Evolutionary conservation across 148 eudicot genomes (phyloP), one percentile per base, ranked within the genome.

Genomic region (Vaccinium vitisidaea): DNA sequence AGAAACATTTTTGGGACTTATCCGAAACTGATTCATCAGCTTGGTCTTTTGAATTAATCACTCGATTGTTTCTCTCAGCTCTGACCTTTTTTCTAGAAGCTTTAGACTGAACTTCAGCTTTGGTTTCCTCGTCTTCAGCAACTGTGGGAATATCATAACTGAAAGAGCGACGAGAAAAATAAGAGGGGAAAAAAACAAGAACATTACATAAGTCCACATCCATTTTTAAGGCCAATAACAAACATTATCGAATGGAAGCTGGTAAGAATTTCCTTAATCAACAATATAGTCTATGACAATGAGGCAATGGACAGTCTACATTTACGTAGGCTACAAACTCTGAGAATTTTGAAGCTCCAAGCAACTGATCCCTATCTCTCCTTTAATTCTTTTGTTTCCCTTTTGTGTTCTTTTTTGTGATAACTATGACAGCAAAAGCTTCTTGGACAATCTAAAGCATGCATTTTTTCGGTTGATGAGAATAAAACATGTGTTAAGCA

Each of bases 11-110:
- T 27, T 50, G 67, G 54, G 75, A 87, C 54, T 84, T 83, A 83
- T 85, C 87, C n/a, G 86, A 69, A 84, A 71, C 73, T 59, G 65
- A 84, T 77, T 39, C 88, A 83, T 87, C 86, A 88, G 91, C 69
- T 83, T 85, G 86, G 53, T 84, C 90, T 59, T 82, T 80, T 63
- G 70, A 83, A 81, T 80, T 50, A 83, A 65, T 83, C 69, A 61
- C 80, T 70, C 67, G 85, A 83, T 65, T 78, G 76, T 76, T 83
- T 84, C 82, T 86, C 59, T 85, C 89, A 87, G 84, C 67, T 86
- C 92, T 93, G 50, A 84, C 81, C 84, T 90, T 90, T 84, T 89
- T 90, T 59, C 81, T 56, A 27, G 91, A 84, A 84, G 85, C 55
- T 80, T 86, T 88, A 86, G 78, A 83, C 82, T 30, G 87, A 84